These are phyloP conservation scores for Botryobasidium botryosum DNA, from an alignment of 768 basidiomycete genomes.

Conservation along the genomic window DNA sequence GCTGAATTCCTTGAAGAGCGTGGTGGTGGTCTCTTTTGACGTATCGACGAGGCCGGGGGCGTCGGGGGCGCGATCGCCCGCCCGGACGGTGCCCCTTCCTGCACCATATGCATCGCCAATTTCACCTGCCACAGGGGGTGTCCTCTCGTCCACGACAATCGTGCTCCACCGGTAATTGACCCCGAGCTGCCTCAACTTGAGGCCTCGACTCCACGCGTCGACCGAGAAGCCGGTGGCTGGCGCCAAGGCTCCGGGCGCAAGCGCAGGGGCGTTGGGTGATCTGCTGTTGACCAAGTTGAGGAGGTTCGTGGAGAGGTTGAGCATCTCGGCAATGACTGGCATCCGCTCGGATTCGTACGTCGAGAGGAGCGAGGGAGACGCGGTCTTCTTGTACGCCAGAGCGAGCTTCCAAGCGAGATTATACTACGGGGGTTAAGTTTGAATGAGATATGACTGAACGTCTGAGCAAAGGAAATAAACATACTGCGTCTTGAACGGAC, in stretches of 20 bases:
- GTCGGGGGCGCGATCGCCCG: constrained; percentile 33
- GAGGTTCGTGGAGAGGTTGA: background rate
- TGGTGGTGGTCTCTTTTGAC: constrained; percentile 12
- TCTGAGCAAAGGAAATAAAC: constrained; percentile 10
- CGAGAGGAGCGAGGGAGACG: background rate
- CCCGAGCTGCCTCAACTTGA: constrained; percentile 34
- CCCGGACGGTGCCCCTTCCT: no score
- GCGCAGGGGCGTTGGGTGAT: no score
- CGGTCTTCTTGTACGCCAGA: background rate
- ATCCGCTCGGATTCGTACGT: background rate
- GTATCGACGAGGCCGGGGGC: no score
- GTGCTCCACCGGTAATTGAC: constrained; percentile 38
- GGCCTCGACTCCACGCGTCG: no score
- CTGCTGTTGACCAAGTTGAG: no score
- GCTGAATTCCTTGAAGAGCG: constrained; percentile 24
- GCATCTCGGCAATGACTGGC: no score
- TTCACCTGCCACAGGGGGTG: constrained; percentile 9
- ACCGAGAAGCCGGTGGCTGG: no score
- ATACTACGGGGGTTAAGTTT: background rate
- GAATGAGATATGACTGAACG: background rate
- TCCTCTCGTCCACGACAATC: constrained; percentile 29
- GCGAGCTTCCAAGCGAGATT: background rate
- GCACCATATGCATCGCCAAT: no score
- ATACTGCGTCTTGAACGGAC: constrained; percentile 25
- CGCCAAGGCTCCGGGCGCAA: no score